Percentiles rank a stretch among this genome's conserved stretches.
These are phyloP conservation scores for Oryza nivara DNA, from an alignment of 176 grass and related monocot genomes.

Conservation along the genomic window DNA sequence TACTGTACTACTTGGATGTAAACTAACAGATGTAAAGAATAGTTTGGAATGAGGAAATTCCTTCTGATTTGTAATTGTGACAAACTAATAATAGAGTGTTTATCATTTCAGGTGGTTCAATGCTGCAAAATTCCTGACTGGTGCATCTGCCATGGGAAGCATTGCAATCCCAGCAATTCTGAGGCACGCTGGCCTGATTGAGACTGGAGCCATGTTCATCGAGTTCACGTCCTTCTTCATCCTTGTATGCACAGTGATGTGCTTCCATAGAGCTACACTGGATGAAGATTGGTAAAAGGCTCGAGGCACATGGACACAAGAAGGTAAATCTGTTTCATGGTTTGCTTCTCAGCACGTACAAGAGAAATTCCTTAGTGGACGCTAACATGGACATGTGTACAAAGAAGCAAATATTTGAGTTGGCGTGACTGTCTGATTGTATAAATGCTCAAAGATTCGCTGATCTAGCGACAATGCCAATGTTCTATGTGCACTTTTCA, in stretches of 20 bases:
- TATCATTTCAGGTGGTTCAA: slow-evolving; percentile 76
- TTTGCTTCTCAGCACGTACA: neutral
- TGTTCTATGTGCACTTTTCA: neutral
- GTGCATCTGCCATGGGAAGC: slow-evolving; percentile 89
- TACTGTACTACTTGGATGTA: neutral
- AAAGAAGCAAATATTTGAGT: slow-evolving; percentile 22
- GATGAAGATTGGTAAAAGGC: slow-evolving; percentile 85
- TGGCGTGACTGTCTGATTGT: neutral
- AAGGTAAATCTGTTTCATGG: neutral
- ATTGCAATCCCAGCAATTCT: slow-evolving; percentile 88
- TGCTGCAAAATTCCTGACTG: slow-evolving; percentile 90
- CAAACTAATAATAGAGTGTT: neutral
- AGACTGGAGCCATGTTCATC: slow-evolving; percentile 91
- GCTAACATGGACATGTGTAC: slow-evolving; percentile 43
- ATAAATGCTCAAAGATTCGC: neutral
- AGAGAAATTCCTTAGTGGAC: neutral
- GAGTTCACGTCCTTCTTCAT: slow-evolving; percentile 98
- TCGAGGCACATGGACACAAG: neutral
- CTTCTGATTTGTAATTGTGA: neutral
- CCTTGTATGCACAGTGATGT: slow-evolving; percentile 85
- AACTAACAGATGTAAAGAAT: too few species aligned
- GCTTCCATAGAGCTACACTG: slow-evolving; percentile 80
- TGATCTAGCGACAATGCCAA: neutral
- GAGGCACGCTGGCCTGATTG: slow-evolving; percentile 86
- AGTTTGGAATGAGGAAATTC: too few species aligned